Conservation (phyloP, 345 rosid species). For the Gossypium rotundifolium region DNA sequence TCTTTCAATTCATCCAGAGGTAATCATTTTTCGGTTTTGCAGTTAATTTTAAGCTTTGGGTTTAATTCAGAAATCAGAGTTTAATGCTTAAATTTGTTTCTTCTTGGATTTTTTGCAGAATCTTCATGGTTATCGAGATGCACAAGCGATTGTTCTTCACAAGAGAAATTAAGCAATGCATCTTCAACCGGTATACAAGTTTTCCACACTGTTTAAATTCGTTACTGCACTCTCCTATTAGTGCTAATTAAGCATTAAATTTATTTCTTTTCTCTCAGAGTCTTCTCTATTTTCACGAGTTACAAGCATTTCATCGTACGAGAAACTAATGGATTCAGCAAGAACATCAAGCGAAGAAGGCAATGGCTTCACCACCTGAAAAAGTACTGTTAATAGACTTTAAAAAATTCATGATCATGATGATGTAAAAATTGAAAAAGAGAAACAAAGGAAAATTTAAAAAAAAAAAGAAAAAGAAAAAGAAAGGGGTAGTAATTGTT, state of each 20-base stretch:
- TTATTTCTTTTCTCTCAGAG: constrained; percentile 17
- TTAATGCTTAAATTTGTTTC: no score
- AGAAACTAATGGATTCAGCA: constrained; percentile 12
- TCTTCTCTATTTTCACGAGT: constrained; percentile 33
- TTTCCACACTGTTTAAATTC: no score
- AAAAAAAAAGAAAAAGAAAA: neutral
- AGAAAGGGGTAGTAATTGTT: neutral
- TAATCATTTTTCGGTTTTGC: neutral
- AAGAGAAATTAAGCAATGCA: constrained; percentile 36
- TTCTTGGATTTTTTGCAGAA: constrained; percentile 19
- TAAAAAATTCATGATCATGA: neutral
- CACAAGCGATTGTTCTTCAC: constrained; percentile 33
- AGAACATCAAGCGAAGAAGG: constrained; percentile 25
- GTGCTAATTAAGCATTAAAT: neutral
- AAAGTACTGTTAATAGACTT: neutral
- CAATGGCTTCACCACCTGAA: constrained; percentile 8
- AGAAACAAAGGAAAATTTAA: neutral
- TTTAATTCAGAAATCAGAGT: neutral
- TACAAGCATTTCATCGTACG: constrained; percentile 28
- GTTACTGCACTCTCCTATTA: no score
- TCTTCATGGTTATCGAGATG: constrained; percentile 36
- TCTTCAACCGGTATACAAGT: constrained; percentile 37
- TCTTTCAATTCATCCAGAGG: constrained; percentile 62
- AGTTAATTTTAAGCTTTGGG: neutral
- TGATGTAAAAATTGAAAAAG: constrained; percentile 6